phyloP scores from a whole-genome alignment of 164 flowering plant species.

The Cinnamomum micranthum region DNA sequence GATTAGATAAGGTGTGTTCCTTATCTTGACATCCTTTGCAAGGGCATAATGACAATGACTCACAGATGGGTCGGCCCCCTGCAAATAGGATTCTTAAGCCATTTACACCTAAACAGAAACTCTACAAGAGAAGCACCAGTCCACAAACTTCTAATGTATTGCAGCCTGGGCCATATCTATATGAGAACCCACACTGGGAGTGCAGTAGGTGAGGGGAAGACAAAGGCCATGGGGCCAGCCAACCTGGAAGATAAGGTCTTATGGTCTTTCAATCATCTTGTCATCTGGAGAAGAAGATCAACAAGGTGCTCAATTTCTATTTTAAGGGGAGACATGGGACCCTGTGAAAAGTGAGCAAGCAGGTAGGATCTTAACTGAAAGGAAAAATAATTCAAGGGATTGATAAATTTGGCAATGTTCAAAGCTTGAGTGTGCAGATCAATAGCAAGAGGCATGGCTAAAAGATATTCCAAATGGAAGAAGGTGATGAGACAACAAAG shows the following conservation, averaged over 20 bases:
- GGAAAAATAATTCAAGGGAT: background rate
- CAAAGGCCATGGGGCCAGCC: background rate
- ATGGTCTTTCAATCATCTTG: background rate
- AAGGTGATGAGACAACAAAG: constrained; percentile 46
- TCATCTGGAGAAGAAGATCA: background rate
- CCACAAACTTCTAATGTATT: background rate
- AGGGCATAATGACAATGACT: background rate
- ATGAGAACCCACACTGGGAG: background rate
- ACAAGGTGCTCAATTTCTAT: no score
- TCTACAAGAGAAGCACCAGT: background rate
- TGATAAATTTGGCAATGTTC: constrained; percentile 5
- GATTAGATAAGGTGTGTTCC: background rate
- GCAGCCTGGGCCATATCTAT: background rate
- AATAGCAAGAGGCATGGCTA: constrained; percentile 18
- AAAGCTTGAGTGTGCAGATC: background rate
- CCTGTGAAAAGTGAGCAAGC: background rate
- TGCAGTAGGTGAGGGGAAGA: background rate
- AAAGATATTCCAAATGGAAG: constrained; percentile 43
- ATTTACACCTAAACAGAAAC: background rate
- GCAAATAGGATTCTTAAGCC: background rate
- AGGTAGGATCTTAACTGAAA: background rate
- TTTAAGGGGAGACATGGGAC: background rate
- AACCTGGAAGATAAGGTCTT: background rate
- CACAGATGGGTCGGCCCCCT: background rate
- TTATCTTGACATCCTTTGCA: background rate